Evolutionary conservation across 192 early-diverging fungal genomes (phyloP), one percentile per base, ranked within the genome.

Genomic region (Linnemannia zychae): DNA sequence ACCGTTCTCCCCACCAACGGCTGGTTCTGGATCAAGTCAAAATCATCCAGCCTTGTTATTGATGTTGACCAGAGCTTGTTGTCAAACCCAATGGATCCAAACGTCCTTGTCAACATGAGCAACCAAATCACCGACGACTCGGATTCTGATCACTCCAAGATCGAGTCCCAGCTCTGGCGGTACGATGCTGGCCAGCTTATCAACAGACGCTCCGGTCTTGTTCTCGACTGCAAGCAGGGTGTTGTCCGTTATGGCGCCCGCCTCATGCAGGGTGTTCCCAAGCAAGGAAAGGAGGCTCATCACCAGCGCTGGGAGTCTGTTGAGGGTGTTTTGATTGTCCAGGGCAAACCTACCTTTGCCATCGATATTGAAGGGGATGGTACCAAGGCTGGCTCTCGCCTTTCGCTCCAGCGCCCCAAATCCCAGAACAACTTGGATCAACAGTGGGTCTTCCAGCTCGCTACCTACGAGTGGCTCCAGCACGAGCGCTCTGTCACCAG

Each of bases 361-460:
- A 79, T 84, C 48, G 82, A 84, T 28, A 84, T 84, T 49, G 82
- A 84, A 57, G 82, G 82, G 3, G 82, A 84, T 34, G 82, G 82
- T 4, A 57, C 72, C 77, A 79, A 84, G 77, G 16, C 46, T 44
- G 77, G 77, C n/a, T 53, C 82, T 53, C 82, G 82, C 44, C 72
- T 84, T 40, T 84, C 82, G 6, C 72, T 84, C n/a, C 82, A 84
- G 77, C 72, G 77, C n/a, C 82, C 82, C 76, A 84, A 84, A 60
- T 52, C 72, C n/a, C 82, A 79, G 38, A 84, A 84, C 69, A 84
- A 84, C 82, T 40, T 36, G 38, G 82, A 84, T 44, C 82, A 84
- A 60, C 77, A 79, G 60, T 84, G 82, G 82, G 67, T 74, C 46
- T 84, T 84, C 73, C 67, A 79, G 48, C 16, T 72, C 13, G 82